Base-by-base conservation (phyloP, 2,329 filamentous ascomycete species). In the Xylaria digitata region DNA sequence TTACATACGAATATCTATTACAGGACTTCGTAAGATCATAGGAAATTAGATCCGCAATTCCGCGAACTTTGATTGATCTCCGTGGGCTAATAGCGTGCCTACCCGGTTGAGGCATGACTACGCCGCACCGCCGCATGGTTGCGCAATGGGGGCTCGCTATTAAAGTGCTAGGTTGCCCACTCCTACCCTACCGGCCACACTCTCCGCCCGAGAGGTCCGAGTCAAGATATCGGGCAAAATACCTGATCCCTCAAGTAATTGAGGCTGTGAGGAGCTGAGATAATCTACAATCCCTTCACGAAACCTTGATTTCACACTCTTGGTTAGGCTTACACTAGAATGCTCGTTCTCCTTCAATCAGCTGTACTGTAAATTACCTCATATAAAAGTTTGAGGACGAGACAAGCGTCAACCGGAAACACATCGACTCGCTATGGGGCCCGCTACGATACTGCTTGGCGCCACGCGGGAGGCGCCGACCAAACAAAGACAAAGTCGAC, bases 381-480 rank as follows among this genome's bases (percentile, higher is more conserved):
- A 46, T 26, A 52, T 46, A 6, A 43, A 37, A 32, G 54, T 23
- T 13, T 40, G 40, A 45, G 49, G 34, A 13, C 42, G 50, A 17
- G 13, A 56, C 56, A 43, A 19, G 23, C 45, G 21, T 61, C 34
- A 42, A 50, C 32, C 52, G 17, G 19, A 30, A 43, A 17, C 48
- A 11, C 40, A 32, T 54, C 49, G 34, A 49, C 45, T 52, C 40
- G 59, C n/a, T 43, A 32, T 55, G 49, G 42, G 45, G 26, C 26
- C 34, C 32, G 63, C 42, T 46, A 7, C 19, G 21, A 60, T 32
- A 13, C 13, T 53, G 46, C 56, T 56, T 56, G 52, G 56, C 61
- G 40, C 45, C 56, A 42, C 42, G 45, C 61, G 65, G 61, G 65
- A 67, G 65, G 61, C 65, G 61, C 65, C 61, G 61, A 50, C n/a